Base-by-base conservation (phyloP, 2,329 filamentous ascomycete species). In the Fusarium musae region DNA sequence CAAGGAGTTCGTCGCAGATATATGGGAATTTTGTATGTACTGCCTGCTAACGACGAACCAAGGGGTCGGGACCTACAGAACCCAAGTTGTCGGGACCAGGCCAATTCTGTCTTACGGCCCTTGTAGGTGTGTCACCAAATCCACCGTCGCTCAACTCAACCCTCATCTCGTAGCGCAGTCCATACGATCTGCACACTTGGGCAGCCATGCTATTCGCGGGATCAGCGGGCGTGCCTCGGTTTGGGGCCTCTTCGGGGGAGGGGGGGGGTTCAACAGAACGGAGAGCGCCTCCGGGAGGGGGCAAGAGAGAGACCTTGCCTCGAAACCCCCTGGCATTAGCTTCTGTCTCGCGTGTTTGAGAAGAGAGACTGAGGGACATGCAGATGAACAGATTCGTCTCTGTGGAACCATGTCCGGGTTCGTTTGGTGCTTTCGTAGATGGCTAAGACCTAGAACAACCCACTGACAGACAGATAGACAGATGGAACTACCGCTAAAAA, bases 1-100 rank as follows among this genome's bases (percentile, higher is more conserved):
- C 16, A 26, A 53, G 47, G 53, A 71, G 66, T 62, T 40, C 28
- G 60, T 67, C 37, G 47, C 66, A 73, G 57, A 73, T 73, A 73
- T 74, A 73, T 63, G 43, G 34, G 37, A 43, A 46, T 46, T 61
- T 17, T 28, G n/a, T 19, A 26, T 43, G 19, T 16, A 17, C 17
- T 11, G 13, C 32, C 32, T 44, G 19, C 23, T 46, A 46, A 28
- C 28, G 39, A 17, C 16, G 64, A 58, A 43, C 65, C 66, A 30
- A 69, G 52, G 37, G 36, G 34, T 28, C 28, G 66, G 59, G 57
- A 50, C 40, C 43, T 53, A 43, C 46, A 43, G n/a, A 72, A 66
- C 72, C 71, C 71, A 72, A 47, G 39, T 46, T 40, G 37, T 44
- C 53, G 67, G 67, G 32, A 40, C 66, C 59, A 57, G 32, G 9